Evolutionary conservation across 75 land plant genomes (phyloP), one percentile per base, ranked within the genome.

Genomic region (Ceratopteris richardii): DNA sequence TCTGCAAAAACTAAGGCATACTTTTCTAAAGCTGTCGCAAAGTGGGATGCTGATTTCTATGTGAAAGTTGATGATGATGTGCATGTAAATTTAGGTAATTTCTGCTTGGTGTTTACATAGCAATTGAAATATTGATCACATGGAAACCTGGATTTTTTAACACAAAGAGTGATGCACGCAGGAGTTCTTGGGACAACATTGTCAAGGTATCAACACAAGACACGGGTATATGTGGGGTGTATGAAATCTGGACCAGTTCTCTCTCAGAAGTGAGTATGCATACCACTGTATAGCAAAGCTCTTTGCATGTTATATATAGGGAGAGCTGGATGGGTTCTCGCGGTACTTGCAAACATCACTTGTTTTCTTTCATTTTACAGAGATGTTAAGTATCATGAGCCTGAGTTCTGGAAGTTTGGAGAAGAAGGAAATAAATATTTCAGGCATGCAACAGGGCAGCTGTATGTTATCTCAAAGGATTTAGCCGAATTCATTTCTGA

Each of bases 361-460:
- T n/a, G n/a, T 4, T 33, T 33, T 33, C 37, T 33, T 33, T 33
- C 37, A 33, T 4, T 33, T 52, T 46, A 3, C 59, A 90, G 96
- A 64, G 74, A 64, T 55, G 88, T 84, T 36, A 90, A 86, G 44
- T 95, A 95, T 61, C 91, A 95, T 66, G 99, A 95, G 48, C 99
- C 99, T 20, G 99, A 95, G 64, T 80, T 59, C 59, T 95, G 99
- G 99, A 95, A 95, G 69, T 95, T 95, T 57, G 99, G 99, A 54
- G 99, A 95, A 52, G 92, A 95, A 56, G 99, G 99, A 30, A 95
- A 95, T 68, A 90, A 86, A 51, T 95, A 95, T 57, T 95, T 95
- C 59, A 66, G 99, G 18, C 99, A 95, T 70, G 99, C 99, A 61
- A 95, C 99, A 56, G 99, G 99, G 0, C 99, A 95, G 66, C 78